phyloP scores from a whole-genome alignment of 2,329 filamentous ascomycete genomes.

The Alternaria incomplexa region DNA sequence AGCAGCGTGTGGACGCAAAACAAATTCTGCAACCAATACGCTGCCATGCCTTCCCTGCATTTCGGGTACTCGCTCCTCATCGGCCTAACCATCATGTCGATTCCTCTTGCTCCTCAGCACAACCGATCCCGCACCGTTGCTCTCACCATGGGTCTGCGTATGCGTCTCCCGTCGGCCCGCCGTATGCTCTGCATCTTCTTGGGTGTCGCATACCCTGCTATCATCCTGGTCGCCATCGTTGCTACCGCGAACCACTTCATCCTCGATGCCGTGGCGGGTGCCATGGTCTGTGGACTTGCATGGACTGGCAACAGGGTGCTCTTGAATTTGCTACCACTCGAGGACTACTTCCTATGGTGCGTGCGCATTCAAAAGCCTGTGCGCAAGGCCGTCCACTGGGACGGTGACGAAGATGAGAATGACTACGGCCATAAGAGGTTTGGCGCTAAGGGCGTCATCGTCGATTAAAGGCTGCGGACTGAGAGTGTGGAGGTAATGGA shows the following conservation, averaged over 20 bases:
- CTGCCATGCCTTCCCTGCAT: constrained; percentile 78
- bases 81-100: constrained; percentile 70
- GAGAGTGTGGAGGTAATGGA: not conserved
- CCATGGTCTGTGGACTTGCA: constrained; percentile 67
- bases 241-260: constrained; percentile 77
- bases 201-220: constrained; percentile 68
- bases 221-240: constrained; percentile 71
- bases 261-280: constrained; percentile 73
- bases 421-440: constrained; percentile 8
- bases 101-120: constrained; percentile 66
- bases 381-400: constrained; percentile 22
- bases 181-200: constrained; percentile 58
- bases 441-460: constrained; percentile 23
- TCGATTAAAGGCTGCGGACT: constrained; percentile 6
- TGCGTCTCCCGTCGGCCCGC: constrained; percentile 57
- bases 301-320: constrained; percentile 64
- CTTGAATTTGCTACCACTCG: constrained; percentile 68
- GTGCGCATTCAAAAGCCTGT: constrained; percentile 70
- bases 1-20: constrained; percentile 76
- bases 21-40: constrained; percentile 77
- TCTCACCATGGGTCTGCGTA: constrained; percentile 31
- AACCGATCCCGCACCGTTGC: constrained; percentile 49
- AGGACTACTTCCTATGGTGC: constrained; percentile 71
- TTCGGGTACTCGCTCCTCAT: constrained; percentile 78
- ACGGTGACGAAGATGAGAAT: constrained; percentile 27